Evolutionary conservation across 495 filamentous ascomycete genomes (phyloP), one percentile per base, ranked within the genome.

Genomic region (Durotheca rogersii): DNA sequence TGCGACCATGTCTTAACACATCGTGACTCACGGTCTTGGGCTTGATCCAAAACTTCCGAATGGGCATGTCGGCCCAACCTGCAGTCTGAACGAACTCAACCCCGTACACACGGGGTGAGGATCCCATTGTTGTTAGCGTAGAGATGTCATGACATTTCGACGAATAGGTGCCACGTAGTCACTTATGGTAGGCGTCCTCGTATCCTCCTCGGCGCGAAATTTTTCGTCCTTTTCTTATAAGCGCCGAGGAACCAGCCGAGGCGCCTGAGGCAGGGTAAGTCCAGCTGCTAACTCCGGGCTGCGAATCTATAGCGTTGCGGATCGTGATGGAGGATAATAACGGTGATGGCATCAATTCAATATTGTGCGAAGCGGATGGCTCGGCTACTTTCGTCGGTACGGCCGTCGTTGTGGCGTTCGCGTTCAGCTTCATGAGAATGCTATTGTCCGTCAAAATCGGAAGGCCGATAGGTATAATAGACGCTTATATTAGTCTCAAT

Each of bases 11-110:
- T 46, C 36, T 29, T 17, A 43, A 49, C 56, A 36, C 46, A 59
- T 47, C 41, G 46, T 59, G 56, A 59, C 39, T 59, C 56, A 59
- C 53, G 33, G 10, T 23, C 49, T 58, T 25, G 32, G 44, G 40
- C 31, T 50, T 25, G 35, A n/a, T 45, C n/a, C 49, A 20, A 49
- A 36, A 45, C 15, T 39, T 30, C 47, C 33, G 23, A 31, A 9
- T 36, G 33, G 45, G 46, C 41, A 51, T 53, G 30, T 19, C 49
- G 30, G 55, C 55, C 45, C 49, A 48, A 48, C 39, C 50, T 36
- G 9, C 9, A 27, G 23, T 27, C 23, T 9, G 4, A 9, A 27
- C n/a, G n/a, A 9, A 4, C 23, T 27, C 23, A 27, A 27, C 23
- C n/a, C n/a, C n/a, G n/a, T n/a, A n/a, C n/a, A n/a, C n/a, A n/a